phyloP scores from a whole-genome alignment of 768 basidiomycete species.

The Lactarius psammicola region DNA sequence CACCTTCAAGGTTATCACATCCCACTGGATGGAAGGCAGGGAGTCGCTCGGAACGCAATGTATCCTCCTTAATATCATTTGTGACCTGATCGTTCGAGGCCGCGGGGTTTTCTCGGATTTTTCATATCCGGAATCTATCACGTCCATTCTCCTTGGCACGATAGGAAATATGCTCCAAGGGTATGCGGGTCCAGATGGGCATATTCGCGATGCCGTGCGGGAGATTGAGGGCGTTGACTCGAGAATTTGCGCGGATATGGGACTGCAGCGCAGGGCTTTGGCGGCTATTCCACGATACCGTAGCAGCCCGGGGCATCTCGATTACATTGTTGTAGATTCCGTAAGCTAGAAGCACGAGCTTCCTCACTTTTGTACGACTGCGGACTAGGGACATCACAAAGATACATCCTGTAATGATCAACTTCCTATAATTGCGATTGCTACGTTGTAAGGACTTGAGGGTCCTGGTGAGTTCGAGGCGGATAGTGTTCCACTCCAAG shows the following conservation, averaged over 20 bases:
- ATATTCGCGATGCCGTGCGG: not conserved
- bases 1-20: not conserved
- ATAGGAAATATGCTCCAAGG: not conserved
- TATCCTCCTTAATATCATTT: not conserved
- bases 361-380: not conserved
- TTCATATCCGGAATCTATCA: too few species aligned
- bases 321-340: not conserved
- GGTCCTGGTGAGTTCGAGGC: too few species aligned
- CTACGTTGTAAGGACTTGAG: too few species aligned
- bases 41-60: not conserved
- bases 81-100: not conserved
- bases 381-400: not conserved
- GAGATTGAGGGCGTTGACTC: too few species aligned
- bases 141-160: too few species aligned
- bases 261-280: not conserved
- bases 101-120: not conserved
- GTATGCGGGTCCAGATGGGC: not conserved
- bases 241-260: too few species aligned
- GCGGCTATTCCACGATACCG: not conserved
- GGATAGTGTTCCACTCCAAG: too few species aligned
- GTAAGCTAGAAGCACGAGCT: not conserved
- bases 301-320: too few species aligned
- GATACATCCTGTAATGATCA: not conserved
- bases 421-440: not conserved
- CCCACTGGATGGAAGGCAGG: too few species aligned